Evolutionary conservation across 2,329 filamentous ascomycete species (phyloP), one percentile per base, ranked within the genome.

Genomic region (Aspergillus thermomutatus): DNA sequence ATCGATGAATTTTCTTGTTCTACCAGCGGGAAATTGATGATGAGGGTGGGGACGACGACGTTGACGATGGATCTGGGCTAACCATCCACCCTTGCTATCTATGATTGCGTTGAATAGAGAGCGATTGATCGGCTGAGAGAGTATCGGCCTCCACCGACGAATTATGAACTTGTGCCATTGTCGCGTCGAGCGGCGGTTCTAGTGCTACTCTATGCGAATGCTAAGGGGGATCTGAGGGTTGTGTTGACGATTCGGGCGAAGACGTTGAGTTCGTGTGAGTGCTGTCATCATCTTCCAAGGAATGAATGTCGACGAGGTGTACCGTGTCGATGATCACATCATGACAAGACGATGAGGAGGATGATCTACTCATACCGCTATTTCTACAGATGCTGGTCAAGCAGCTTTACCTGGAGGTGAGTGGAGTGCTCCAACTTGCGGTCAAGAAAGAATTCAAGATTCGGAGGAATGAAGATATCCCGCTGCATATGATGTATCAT

Each of bases 201-300:
- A 53, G 83, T 97, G 50, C 82, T 97, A 52, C 82, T 97, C 1
- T 97, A 94, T 71, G 91, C 92, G 37, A 93, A 97, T 73, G 83
- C 83, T 46, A 80, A 83, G 60, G 93, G 93, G 43, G 89, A 96
- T 64, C 78, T 97, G 57, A 84, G 82, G 59, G 83, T 87, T 9
- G 83, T 87, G 17, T 76, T 87, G 52, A 87, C 85, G 3, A 85
- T 87, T 70, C 79, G 85, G 56, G 81, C 83, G 49, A 80, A 80
- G 53, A 83, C 80, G 28, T 70, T 87, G 57, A 83, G 80, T 67
- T 84, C 81, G 59, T 87, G 82, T 79, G 75, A 62, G 64, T 65
- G 3, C 25, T 57, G 19, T 41, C 31, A 45, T 48, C 40, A 49
- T 17, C 46, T 40, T 49, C 31, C 26, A 37, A 46, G 25, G 43